These are phyloP conservation scores for Isoetes taiwanensis DNA, from an alignment of 75 land plant genomes.

Conservation along the genomic window DNA sequence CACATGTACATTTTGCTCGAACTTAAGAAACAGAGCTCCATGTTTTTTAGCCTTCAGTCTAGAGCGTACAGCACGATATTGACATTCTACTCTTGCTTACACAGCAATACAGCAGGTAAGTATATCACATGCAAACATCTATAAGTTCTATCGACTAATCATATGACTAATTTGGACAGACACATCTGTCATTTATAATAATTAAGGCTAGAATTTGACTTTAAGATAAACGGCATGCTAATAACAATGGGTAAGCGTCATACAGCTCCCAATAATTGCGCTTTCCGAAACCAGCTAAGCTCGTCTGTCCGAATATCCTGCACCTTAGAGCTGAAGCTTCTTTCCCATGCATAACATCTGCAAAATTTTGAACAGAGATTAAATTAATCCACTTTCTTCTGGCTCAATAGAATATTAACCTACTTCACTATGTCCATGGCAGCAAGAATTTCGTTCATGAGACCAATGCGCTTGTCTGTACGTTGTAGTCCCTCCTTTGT, in stretches of 20 bases:
- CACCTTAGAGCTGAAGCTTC: conserved; percentile 72
- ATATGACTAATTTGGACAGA: no score
- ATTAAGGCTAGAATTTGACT: no score
- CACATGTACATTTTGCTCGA: no score
- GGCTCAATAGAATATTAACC: conserved; percentile 5
- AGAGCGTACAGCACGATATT: no score
- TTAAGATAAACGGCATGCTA: no score
- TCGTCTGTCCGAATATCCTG: conserved; percentile 60
- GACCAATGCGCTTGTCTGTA: conserved; percentile 88
- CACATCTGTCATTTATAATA: no score
- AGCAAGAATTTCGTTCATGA: conserved; percentile 85
- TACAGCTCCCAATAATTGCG: conserved; percentile 74
- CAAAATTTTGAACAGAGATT: background rate
- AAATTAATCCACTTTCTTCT: background rate
- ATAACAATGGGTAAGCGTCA: background rate
- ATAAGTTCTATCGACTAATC: no score
- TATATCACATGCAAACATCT: no score
- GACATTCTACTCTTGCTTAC: no score
- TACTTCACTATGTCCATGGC: conserved; percentile 98
- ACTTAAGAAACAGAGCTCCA: no score
- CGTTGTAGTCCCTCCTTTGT: conserved; percentile 82
- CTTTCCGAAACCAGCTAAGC: conserved; percentile 79
- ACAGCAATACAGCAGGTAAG: no score
- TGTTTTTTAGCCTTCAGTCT: no score
- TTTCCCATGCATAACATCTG: conserved; percentile 97